phyloP scores from a whole-genome alignment of 2,329 filamentous ascomycete species.

The Alternaria rosae region DNA sequence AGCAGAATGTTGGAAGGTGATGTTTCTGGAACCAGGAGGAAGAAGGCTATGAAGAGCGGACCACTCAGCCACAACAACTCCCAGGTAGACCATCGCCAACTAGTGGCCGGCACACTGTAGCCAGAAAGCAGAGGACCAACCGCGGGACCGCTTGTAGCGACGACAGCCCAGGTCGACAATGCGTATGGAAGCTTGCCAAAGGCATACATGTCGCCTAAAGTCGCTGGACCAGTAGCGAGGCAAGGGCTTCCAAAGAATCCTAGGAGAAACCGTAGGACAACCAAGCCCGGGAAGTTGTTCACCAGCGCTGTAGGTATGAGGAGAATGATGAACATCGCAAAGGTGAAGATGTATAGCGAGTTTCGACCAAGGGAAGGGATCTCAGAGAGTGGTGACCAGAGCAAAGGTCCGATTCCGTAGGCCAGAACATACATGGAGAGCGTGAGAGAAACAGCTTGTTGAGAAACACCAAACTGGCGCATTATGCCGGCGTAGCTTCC shows the following conservation, averaged over 20 bases:
- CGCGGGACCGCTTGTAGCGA: slow-evolving; percentile 68
- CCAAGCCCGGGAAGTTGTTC: slow-evolving; percentile 67
- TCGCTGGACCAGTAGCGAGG: slow-evolving; percentile 48
- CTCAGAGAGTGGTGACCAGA: slow-evolving; percentile 72
- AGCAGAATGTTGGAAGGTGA: slow-evolving; percentile 81
- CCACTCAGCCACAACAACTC: slow-evolving; percentile 80
- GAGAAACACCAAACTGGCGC: slow-evolving; percentile 60
- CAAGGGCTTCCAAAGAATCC: slow-evolving; percentile 51
- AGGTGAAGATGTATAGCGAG: slow-evolving; percentile 70
- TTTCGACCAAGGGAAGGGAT: slow-evolving; percentile 72
- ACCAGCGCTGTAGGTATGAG: slow-evolving; percentile 71
- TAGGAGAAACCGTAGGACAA: slow-evolving; percentile 58
- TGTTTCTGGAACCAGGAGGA: slow-evolving; percentile 86
- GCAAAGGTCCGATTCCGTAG: slow-evolving; percentile 67
- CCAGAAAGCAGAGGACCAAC: slow-evolving; percentile 71
- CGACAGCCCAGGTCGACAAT: slow-evolving; percentile 53
- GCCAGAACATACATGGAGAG: slow-evolving; percentile 69
- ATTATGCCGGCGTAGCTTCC: slow-evolving; percentile 57
- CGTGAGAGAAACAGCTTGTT: slow-evolving; percentile 62
- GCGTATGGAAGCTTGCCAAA: slow-evolving; percentile 55
- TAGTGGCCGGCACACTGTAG: slow-evolving; percentile 72
- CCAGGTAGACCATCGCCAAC: slow-evolving; percentile 88
- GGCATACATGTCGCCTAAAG: slow-evolving; percentile 48
- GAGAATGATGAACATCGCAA: slow-evolving; percentile 72
- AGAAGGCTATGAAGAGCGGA: slow-evolving; percentile 76